Base-by-base conservation (phyloP, 2,329 filamentous ascomycete genomes). In the Fusarium caatingaense region DNA sequence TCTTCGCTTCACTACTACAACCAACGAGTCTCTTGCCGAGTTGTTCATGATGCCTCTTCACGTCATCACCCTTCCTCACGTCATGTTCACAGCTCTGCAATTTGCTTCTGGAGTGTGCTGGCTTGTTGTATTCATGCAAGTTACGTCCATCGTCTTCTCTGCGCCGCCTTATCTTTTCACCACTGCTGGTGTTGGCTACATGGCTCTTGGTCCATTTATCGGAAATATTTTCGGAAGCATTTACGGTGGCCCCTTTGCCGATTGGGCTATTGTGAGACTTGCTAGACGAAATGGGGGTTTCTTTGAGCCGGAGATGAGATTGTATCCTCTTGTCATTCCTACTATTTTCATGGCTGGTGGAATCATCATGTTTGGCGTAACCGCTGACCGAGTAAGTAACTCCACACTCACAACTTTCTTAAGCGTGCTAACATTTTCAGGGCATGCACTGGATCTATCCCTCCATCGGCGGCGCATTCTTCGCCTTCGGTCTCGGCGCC, bases 221-320 rank as follows among this genome's bases (percentile, higher is more conserved):
- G 82, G 83, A 0, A 81, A 80, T 13, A 40, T 81, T 0, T 67
- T 83, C 13, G 82, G 82, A 1, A 74, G 74, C 2, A 27, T 83
- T 1, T 82, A 82, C 49, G 81, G 80, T 3, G 82, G 82, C 0
- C 74, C 77, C 1, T 53, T 83, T 2, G 76, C 78, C 0, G 82
- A 84, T 48, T 77, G 76, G 74, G 76, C 76, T 0, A 80, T 83
- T 46, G 60, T 81, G 4, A 74, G 71, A 27, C 72, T 82, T 21
- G 76, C 83, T 0, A 75, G 72, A n/a, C 73, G 79, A 4, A 83
- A 83, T 12, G 75, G 76, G 0, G 82, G 82, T 4, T 72, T 80
- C 9, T 83, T 80, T 42, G 83, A 84, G 65, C 82, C 83, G 0
- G 83, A 84, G 64, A 83, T 83, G 77, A 76, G 83, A 8, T 68